Evolutionary conservation across 495 filamentous ascomycete species (phyloP).

Genomic region (Pyrenopolyporus hunteri): DNA sequence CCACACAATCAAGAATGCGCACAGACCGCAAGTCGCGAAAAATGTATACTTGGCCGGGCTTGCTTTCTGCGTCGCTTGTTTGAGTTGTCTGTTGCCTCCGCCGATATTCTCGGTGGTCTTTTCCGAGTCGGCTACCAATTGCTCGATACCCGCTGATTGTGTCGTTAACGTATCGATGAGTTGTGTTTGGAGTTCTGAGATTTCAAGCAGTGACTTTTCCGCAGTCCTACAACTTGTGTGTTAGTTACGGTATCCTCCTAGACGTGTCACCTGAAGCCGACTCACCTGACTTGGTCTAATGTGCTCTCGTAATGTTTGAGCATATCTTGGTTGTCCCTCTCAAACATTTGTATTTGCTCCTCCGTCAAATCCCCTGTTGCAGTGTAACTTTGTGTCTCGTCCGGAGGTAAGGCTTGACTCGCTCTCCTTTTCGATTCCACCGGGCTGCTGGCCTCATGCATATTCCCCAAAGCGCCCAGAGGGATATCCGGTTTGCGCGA

Average conservation of each 20-base stretch:
- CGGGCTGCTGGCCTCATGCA: constrained; percentile 25
- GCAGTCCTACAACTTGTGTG: constrained; percentile 67
- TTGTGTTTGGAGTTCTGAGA: constrained; percentile 87
- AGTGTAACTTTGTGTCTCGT: constrained; percentile 13
- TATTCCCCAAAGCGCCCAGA: constrained; percentile 21
- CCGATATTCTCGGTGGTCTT: constrained; percentile 84
- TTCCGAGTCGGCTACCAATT: constrained; percentile 83
- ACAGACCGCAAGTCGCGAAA: constrained; percentile 82
- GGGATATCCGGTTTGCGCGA: constrained; percentile 46
- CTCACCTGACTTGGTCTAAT: constrained; percentile 88
- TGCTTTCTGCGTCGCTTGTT: constrained; percentile 76
- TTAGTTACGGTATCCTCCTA: constrained; percentile 1
- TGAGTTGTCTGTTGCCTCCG: constrained; percentile 88
- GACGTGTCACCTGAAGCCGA: constrained; percentile 17
- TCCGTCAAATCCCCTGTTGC: constrained; percentile 69
- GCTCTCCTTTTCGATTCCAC: constrained; percentile 24
- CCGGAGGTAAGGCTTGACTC: constrained; percentile 23
- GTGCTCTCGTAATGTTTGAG: constrained; percentile 89
- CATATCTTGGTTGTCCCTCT: constrained; percentile 91
- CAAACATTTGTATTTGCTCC: constrained; percentile 91
- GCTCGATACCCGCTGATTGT: constrained; percentile 85
- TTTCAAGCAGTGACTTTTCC: constrained; percentile 89
- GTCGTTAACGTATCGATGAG: constrained; percentile 82
- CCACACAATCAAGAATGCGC: constrained; percentile 85
- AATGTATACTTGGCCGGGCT: constrained; percentile 91